Evolutionary conservation across 78 protist genomes (phyloP).

Genomic region (Speleostelium caveatum): DNA sequence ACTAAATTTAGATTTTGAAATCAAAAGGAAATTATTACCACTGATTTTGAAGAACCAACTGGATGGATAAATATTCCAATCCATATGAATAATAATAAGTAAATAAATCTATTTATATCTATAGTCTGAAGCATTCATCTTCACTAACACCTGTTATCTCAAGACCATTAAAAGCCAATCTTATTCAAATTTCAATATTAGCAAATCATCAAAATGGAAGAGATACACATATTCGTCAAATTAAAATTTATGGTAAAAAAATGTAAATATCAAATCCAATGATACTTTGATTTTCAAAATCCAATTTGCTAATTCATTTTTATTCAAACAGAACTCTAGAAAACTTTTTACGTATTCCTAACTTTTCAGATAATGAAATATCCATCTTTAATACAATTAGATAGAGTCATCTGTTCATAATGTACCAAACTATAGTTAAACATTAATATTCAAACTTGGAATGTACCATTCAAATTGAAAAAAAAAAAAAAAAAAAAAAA

Average conservation of each 20-base stretch:
- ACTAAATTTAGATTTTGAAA: no score
- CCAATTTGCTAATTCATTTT: slow-evolving; percentile 55
- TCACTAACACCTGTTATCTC: neutral
- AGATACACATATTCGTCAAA: slow-evolving; percentile 80
- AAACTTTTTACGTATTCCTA: slow-evolving; percentile 10
- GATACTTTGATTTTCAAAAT: slow-evolving; percentile 68
- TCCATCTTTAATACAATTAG: slow-evolving; percentile 28
- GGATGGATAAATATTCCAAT: slow-evolving; percentile 81
- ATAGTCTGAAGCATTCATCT: neutral
- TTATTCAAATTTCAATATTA: slow-evolving; percentile 57
- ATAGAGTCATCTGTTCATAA: neutral
- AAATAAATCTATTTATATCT: no score
- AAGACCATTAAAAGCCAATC: slow-evolving; percentile 22
- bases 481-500: neutral
- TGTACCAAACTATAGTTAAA: no score
- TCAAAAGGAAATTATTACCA: slow-evolving; percentile 20
- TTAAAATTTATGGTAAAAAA: slow-evolving; percentile 73
- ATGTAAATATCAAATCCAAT: slow-evolving; percentile 17
- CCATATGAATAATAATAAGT: neutral
- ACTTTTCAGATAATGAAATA: slow-evolving; percentile 12
- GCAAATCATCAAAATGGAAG: slow-evolving; percentile 79
- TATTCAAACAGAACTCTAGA: slow-evolving; percentile 23
- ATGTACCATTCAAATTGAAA: no score
- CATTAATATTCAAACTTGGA: no score
- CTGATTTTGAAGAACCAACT: slow-evolving; percentile 44